Conservation (phyloP, 768 basidiomycete genomes). For the Psilocybe tampanensis region DNA sequence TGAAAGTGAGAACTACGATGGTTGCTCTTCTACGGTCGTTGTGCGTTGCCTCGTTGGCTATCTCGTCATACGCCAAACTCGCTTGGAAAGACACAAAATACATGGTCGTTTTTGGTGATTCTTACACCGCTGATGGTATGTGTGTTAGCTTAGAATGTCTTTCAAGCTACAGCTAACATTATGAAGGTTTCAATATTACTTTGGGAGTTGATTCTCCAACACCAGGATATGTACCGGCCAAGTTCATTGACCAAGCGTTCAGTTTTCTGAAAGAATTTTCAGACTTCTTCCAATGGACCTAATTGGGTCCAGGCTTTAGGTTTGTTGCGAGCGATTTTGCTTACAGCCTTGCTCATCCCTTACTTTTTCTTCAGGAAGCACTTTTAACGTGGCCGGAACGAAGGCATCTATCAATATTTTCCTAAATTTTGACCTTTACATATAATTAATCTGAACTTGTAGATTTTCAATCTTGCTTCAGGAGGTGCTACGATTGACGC, state of each 20-base stretch:
- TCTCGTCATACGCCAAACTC: conserved; percentile 27
- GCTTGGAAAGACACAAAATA: conserved; percentile 58
- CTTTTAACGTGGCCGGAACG: conserved; percentile 57
- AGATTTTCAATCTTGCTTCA: conserved; percentile 54
- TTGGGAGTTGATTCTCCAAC: conserved; percentile 52
- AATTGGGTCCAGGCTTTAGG: conserved; percentile 63
- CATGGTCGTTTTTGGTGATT: conserved; percentile 65
- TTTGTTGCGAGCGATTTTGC: conserved; percentile 27
- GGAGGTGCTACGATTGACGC: conserved; percentile 63
- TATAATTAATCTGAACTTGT: background rate
- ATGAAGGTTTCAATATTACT: conserved; percentile 58
- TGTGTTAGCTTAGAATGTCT: background rate
- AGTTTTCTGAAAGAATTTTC: background rate
- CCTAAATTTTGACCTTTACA: background rate
- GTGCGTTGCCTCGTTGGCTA: conserved; percentile 6
- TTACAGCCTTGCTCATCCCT: background rate
- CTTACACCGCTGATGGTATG: conserved; percentile 54
- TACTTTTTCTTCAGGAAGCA: conserved; percentile 35
- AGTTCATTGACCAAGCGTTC: background rate
- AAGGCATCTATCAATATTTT: conserved; percentile 35
- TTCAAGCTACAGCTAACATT: background rate
- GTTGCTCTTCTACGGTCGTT: conserved; percentile 1
- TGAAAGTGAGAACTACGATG: background rate
- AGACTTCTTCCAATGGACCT: conserved; percentile 64
- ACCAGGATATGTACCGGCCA: conserved; percentile 48